Base-by-base conservation (phyloP, 2,329 filamentous ascomycete species). In the Ophiostoma populinum region DNA sequence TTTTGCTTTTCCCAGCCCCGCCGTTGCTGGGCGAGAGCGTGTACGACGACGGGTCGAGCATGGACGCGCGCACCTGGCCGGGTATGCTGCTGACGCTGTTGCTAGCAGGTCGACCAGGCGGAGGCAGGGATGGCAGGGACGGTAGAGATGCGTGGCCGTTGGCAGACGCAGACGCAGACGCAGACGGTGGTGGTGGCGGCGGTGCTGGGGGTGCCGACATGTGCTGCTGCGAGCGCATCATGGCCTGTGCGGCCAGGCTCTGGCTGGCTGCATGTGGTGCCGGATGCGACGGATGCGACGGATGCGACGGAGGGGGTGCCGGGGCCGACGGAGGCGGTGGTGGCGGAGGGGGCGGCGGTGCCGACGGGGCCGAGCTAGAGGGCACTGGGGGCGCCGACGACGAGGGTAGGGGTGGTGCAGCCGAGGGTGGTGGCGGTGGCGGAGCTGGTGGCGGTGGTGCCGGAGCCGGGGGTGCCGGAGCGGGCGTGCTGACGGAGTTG, bases 41-140 rank as follows among this genome's bases (percentile, higher is more conserved):
- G 54, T 85, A 90, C 10, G 75, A 66, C 49, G 74, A 80, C 1
- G 81, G 68, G 49, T 87, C 78, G 11, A 90, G 59, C 62, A 80
- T 71, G 5, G 75, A 67, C 31, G 64, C 60, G 25, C 64, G 63
- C 54, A 75, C 49, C 29, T 27, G 22, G 46, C 59, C 51, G 44
- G 65, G 59, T 18, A 58, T 19, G 11, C 10, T n/a, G 20, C 34
- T 36, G 19, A 34, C 24, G 35, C 53, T 17, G 62, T 55, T 48
- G 42, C 59, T 55, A 41, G 49, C 36, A 9, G 36, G 31, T 6
- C 31, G 36, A 12, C 27, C 46, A 39, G 52, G 43, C 42, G 40
- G 50, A n/a, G 52, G 22, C 49, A 55, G 18, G 47, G 49, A 34
- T 39, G 52, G 40, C 32, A 54, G 42, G 42, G 47, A 41, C n/a